These are phyloP conservation scores for Musa balbisiana DNA, from an alignment of 202 grass and related monocot genomes.

Conservation along the genomic window DNA sequence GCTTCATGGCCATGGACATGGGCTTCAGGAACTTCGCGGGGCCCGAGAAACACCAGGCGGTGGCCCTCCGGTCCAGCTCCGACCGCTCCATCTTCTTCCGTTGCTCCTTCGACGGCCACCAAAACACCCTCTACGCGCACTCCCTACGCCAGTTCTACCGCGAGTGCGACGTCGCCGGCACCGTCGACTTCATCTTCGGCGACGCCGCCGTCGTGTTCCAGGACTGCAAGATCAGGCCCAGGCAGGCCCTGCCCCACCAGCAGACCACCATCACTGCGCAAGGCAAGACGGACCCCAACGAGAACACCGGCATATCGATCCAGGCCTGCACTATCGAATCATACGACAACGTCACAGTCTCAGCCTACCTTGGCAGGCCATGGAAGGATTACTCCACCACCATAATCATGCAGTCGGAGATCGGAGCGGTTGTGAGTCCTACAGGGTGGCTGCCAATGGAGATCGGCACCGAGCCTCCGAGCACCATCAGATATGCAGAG, in stretches of 20 bases:
- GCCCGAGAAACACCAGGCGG: slow-evolving; percentile 21
- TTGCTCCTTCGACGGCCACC: slow-evolving; percentile 16
- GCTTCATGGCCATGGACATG: slow-evolving; percentile 20
- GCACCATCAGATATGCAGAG: slow-evolving; percentile 11
- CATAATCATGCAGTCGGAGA: slow-evolving; percentile 17
- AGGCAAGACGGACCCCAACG: slow-evolving; percentile 25
- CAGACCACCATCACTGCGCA: slow-evolving; percentile 21
- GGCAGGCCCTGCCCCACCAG: slow-evolving; percentile 14
- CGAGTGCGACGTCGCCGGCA: slow-evolving; percentile 16
- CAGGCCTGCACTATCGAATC: slow-evolving; percentile 6
- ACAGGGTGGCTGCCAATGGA: slow-evolving; percentile 8
- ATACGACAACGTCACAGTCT: neutral
- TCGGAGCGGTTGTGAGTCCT: neutral
- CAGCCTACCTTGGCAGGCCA: slow-evolving; percentile 18
- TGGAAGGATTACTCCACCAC: slow-evolving; percentile 26
- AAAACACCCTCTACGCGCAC: slow-evolving; percentile 21
- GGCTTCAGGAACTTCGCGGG: slow-evolving; percentile 23
- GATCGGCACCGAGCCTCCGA: neutral
- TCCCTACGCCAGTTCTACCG: slow-evolving; percentile 25
- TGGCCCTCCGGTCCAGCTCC: slow-evolving; percentile 20
- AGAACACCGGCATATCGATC: slow-evolving; percentile 24
- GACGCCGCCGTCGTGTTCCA: slow-evolving; percentile 16
- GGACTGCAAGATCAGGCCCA: slow-evolving; percentile 5
- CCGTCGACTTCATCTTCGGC: slow-evolving; percentile 25
- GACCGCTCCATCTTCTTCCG: slow-evolving; percentile 24